Conservation (phyloP, 2,329 filamentous ascomycete species). For the Colletotrichum sp. region DNA sequence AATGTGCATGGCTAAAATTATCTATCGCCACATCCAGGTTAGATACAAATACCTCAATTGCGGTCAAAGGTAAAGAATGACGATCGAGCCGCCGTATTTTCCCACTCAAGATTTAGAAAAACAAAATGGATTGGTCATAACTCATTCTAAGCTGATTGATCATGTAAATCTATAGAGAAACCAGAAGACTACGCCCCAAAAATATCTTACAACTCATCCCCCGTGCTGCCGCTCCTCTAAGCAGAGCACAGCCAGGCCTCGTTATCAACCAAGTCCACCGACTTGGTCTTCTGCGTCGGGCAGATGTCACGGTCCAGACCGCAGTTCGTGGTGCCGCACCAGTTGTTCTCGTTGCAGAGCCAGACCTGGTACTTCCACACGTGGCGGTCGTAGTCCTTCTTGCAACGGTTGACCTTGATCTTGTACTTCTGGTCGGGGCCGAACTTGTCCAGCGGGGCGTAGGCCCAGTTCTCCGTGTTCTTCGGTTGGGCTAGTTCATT, state of each 20-base stretch:
- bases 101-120: background rate
- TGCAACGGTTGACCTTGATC: background rate
- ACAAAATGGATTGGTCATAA: background rate
- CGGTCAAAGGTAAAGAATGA: no score
- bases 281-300: background rate
- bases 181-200: background rate
- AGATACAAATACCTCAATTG: no score
- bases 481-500: background rate
- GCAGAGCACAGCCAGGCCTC: background rate
- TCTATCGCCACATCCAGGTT: no score
- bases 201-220: rapidly evolving
- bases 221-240: background rate
- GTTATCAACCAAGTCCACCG: background rate
- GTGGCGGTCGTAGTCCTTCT: background rate
- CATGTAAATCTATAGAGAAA: background rate
- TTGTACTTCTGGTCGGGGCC: background rate
- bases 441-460: background rate
- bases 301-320: background rate
- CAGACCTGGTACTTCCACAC: background rate
- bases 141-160: background rate
- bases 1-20: no score
- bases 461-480: background rate
- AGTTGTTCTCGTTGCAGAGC: background rate
- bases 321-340: background rate
- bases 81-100: no score